Percentiles rank a stretch among this genome's conserved stretches.
Conservation (phyloP, 2,329 filamentous ascomycete species). For the Botrytis fabae region DNA sequence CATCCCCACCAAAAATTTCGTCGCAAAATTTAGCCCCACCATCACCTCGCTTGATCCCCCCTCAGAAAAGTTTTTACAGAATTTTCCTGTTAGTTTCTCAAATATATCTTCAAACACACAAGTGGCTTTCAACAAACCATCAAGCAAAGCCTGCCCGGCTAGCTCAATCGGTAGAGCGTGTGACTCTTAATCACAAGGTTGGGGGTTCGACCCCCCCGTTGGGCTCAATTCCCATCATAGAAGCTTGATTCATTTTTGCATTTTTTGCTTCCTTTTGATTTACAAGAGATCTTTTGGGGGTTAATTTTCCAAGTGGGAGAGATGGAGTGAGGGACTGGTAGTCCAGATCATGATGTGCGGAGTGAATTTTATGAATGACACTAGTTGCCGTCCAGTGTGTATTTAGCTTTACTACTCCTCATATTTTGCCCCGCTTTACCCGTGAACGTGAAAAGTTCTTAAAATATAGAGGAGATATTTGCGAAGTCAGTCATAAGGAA, state of each 20-base stretch:
- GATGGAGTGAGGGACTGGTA: not conserved
- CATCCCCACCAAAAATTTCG: not conserved
- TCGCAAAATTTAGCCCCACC: not conserved
- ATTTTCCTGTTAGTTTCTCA: not conserved
- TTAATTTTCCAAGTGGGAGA: not conserved
- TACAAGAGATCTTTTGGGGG: not conserved
- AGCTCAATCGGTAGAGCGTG: conserved; percentile 42
- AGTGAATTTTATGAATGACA: not conserved
- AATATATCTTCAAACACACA: not conserved
- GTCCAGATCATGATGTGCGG: not conserved
- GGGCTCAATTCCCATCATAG: conserved; percentile 9
- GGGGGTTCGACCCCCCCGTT: conserved; percentile 22
- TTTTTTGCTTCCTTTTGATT: not conserved
- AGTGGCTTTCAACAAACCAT: accelerated
- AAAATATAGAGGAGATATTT: not conserved
- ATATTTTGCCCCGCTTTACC: not conserved
- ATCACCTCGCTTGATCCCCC: not conserved
- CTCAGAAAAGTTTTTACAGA: conserved; percentile 1
- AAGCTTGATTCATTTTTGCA: not conserved
- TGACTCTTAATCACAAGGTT: conserved; percentile 34
- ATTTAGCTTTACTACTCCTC: not conserved
- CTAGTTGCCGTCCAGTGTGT: not conserved
- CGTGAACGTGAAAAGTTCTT: not conserved
- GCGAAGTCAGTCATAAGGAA: too few relatives aligned
- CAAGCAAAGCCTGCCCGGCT: conserved; percentile 30